Percentiles rank a stretch among this genome's conserved stretches.
Conservation (phyloP, 2,329 filamentous ascomycete genomes). For the Berkeleyomyces rouxiae region DNA sequence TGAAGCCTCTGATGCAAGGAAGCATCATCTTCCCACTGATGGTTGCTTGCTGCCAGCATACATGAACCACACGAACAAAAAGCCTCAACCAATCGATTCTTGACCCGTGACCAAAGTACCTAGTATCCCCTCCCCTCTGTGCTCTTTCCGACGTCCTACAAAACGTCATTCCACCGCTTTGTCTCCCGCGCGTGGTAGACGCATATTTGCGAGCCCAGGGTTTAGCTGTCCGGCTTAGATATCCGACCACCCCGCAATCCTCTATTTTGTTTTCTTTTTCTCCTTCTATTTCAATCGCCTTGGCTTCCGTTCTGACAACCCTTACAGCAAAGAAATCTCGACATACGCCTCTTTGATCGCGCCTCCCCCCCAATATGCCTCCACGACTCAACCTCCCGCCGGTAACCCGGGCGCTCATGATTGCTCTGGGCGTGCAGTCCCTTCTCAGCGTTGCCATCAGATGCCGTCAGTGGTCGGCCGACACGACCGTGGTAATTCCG, state of each 20-base stretch:
- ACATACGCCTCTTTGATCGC: slow-evolving; percentile 6
- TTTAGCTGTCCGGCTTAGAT: neutral
- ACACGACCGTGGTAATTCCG: slow-evolving; percentile 55
- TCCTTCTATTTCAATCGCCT: neutral
- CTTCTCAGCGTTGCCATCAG: slow-evolving; percentile 67
- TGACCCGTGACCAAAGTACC: neutral
- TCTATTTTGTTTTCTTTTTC: neutral
- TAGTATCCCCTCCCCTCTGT: too few species aligned
- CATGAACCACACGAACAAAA: neutral
- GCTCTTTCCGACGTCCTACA: neutral
- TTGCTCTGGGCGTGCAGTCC: slow-evolving; percentile 59
- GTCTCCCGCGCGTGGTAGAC: neutral
- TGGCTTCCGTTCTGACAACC: neutral
- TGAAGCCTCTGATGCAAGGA: neutral
- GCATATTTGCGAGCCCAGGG: neutral
- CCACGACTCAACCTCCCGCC: slow-evolving; percentile 83
- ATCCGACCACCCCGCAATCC: neutral
- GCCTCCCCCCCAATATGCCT: slow-evolving; percentile 39
- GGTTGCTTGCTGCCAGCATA: neutral
- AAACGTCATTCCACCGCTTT: neutral
- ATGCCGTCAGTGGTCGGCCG: slow-evolving; percentile 49
- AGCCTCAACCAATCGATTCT: neutral
- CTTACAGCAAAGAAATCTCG: neutral
- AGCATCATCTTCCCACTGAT: neutral
- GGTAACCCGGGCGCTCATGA: slow-evolving; percentile 67